Base-by-base conservation (phyloP, 306 rosid species). In the Echinosophora koreensis region DNA sequence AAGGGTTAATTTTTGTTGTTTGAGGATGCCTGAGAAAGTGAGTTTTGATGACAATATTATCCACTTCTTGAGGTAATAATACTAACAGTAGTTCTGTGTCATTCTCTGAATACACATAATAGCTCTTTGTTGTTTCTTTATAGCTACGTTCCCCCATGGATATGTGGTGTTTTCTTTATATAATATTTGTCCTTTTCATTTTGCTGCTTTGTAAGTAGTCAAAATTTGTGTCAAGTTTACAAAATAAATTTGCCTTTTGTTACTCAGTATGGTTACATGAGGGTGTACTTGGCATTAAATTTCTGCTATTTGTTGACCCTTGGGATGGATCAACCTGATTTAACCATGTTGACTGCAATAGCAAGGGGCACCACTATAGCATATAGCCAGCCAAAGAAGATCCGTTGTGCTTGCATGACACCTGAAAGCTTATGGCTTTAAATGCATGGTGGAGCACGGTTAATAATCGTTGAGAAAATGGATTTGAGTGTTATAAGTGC, bases 21-120 rank as follows among this genome's bases (percentile, higher is more conserved):
- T 10, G 86, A 86, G 11, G 61, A 79, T 83, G 12, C 39, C 16
- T 11, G 88, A 77, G 37, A 83, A 84, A 56, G 71, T 18, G 67
- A 61, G 17, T 61, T 61, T 61, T 61, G 67, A 35, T 7, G 22
- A n/a, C 10, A 8, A 12, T 51, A 5, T 58, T 52, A 11, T 58
- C 2, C 64, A 28, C 8, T 3, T 57, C 15, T 17, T 55, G 61
- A 5, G 34, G 32, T 2, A 18, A 18, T 55, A 18, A 4, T 4
- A 59, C 41, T 30, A 28, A 28, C 4, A 30, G 41, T 12, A 30
- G 30, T 59, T 30, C 17, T 14, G 52, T 50, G 55, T 5, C 8
- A n/a, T 15, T 51, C 22, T 51, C 4, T 15, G 22, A 15, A 15
- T 4, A 6, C 18, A 51, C 18, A 51, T n/a, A 15, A 51, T 6